These are phyloP conservation scores for Arachnomyces sp. DNA, from an alignment of 2,329 filamentous ascomycete genomes.

Conservation along the genomic window DNA sequence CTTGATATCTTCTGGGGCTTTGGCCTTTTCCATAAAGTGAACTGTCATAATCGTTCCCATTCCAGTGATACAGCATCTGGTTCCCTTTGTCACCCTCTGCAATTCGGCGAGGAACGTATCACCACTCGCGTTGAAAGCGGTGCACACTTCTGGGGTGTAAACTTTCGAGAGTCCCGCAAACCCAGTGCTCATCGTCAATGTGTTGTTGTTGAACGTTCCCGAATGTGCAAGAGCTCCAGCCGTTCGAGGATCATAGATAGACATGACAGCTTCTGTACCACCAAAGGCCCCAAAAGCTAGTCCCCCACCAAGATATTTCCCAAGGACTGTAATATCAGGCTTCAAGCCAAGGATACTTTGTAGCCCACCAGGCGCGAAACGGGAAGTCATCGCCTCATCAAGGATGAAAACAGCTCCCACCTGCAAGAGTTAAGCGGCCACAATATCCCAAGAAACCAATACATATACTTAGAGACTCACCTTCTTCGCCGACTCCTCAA, in stretches of 20 bases:
- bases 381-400: constrained; percentile 64
- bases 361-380: constrained; percentile 47
- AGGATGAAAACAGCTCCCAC: constrained; percentile 53
- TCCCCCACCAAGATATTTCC: constrained; percentile 60
- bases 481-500: too few relatives aligned
- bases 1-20: too few relatives aligned
- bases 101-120: constrained; percentile 16
- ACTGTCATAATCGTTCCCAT: constrained; percentile 24
- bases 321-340: constrained; percentile 56
- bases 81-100: constrained; percentile 7
- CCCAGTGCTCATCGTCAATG: constrained; percentile 52
- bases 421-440: constrained; percentile 38
- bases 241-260: constrained; percentile 44
- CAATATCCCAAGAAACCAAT: too few relatives aligned
- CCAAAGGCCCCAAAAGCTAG: constrained; percentile 61
- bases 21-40: constrained; percentile 16
- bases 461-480: too few relatives aligned
- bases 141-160: constrained; percentile 14
- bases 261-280: constrained; percentile 52
- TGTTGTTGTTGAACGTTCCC: constrained; percentile 63
- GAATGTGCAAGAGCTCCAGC: constrained; percentile 43
- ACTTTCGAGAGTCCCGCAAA: constrained; percentile 24
- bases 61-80: constrained; percentile 23
- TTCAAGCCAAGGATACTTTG: constrained; percentile 35
- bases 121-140: constrained; percentile 20